Evolutionary conservation across 2,329 filamentous ascomycete genomes (phyloP).

Genomic region (Tolypocladium amazonense): DNA sequence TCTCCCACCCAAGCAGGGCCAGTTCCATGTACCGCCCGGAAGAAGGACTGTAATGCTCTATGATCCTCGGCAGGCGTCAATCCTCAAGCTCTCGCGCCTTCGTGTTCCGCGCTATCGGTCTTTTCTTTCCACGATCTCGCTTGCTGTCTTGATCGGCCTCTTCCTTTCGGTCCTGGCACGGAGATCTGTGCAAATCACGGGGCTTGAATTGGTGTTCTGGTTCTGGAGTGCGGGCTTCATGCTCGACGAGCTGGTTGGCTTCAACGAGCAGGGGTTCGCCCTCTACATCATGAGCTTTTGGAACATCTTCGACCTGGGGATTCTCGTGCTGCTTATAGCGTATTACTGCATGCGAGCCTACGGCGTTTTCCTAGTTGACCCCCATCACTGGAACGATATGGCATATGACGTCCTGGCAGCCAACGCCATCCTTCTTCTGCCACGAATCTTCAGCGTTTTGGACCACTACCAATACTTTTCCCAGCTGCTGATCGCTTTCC

Average conservation of each 20-base stretch:
- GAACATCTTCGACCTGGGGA: constrained; percentile 92
- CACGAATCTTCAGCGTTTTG: constrained; percentile 82
- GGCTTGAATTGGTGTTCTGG: constrained; percentile 85
- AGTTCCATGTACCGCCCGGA: constrained; percentile 29
- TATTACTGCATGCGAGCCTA: constrained; percentile 89
- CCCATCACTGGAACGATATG: constrained; percentile 65
- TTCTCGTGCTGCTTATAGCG: constrained; percentile 71
- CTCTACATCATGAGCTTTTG: constrained; percentile 97
- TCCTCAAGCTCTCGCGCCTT: constrained; percentile 83
- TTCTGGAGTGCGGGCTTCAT: constrained; percentile 97
- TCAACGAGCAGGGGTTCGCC: constrained; percentile 93
- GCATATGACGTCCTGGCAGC: constrained; percentile 92
- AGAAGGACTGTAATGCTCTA: constrained; percentile 78
- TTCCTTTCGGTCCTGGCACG: constrained; percentile 74
- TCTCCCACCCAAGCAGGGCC: constrained; percentile 17
- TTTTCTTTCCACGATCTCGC: constrained; percentile 78
- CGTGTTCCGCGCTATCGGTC: constrained; percentile 88
- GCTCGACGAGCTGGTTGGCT: constrained; percentile 90
- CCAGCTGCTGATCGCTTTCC: constrained; percentile 84
- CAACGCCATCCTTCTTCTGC: constrained; percentile 81
- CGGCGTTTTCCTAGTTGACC: constrained; percentile 71
- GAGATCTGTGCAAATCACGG: constrained; percentile 70
- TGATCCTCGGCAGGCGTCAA: constrained; percentile 78
- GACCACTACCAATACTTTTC: constrained; percentile 97
- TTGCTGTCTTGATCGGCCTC: constrained; percentile 72